Conservation (phyloP, 78 protist genomes). For the Dictyostelium brefeldianum region DNA sequence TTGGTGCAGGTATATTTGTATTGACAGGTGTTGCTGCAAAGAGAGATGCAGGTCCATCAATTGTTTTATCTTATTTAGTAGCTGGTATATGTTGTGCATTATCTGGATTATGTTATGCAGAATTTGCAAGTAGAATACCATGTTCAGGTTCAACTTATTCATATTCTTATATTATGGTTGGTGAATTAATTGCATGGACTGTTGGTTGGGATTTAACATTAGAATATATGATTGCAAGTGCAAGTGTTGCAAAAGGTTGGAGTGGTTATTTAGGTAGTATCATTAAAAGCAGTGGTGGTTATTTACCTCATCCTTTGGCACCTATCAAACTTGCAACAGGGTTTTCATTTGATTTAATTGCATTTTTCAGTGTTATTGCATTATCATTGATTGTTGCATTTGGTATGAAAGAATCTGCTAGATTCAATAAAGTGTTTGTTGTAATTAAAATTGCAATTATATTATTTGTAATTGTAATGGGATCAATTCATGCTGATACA, state of each 20-base stretch:
- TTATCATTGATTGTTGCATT: conserved; percentile 65
- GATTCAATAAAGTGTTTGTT: conserved; percentile 65
- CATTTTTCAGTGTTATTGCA: conserved; percentile 22
- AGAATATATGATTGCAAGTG: conserved; percentile 83
- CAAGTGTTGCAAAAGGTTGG: conserved; percentile 87
- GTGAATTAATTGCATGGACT: conserved; percentile 79
- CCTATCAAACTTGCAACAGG: conserved; percentile 35
- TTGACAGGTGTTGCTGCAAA: conserved; percentile 87
- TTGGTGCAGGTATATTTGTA: conserved; percentile 91
- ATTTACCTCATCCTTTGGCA: conserved; percentile 42
- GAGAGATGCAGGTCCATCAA: conserved; percentile 86
- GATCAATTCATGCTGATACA: conserved; percentile 53
- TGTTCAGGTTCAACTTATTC: conserved; percentile 77
- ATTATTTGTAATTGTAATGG: conserved; percentile 57
- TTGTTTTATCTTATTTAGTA: conserved; percentile 44
- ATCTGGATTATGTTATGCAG: conserved; percentile 83
- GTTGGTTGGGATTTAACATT: conserved; percentile 82
- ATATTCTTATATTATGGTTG: conserved; percentile 75
- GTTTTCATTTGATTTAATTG: conserved; percentile 57
- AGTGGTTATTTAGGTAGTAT: conserved; percentile 33
- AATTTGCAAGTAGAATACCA: conserved; percentile 79
- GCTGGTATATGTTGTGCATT: conserved; percentile 73
- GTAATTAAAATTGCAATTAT: conserved; percentile 69
- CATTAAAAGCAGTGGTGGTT: conserved; percentile 49
- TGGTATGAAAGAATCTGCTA: conserved; percentile 82